Conservation (phyloP, 2,329 filamentous ascomycete genomes). For the Colletotrichum sp. region DNA sequence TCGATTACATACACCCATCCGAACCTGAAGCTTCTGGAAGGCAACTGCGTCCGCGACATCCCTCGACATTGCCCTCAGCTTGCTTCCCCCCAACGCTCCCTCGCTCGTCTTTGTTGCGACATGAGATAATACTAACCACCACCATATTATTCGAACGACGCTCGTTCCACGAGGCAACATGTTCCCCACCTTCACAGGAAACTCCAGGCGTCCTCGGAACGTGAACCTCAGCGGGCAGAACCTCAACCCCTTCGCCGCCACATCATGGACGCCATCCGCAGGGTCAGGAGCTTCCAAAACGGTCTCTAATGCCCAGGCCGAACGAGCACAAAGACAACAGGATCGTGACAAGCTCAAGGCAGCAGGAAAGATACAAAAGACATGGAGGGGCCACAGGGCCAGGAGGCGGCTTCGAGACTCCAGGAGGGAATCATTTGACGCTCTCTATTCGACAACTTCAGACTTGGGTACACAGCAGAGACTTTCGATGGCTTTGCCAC, state of each 20-base stretch:
- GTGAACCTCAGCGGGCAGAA: conserved; percentile 92
- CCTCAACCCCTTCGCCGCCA: conserved; percentile 78
- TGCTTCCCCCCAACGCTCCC: background rate
- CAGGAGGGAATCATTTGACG: conserved; percentile 69
- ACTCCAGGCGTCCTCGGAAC: conserved; percentile 82
- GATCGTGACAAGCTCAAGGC: conserved; percentile 82
- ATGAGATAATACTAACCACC: background rate
- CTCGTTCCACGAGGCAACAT: conserved; percentile 52
- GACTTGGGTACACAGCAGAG: conserved; percentile 38
- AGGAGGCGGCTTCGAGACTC: conserved; percentile 62
- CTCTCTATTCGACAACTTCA: conserved; percentile 49
- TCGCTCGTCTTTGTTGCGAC: background rate
- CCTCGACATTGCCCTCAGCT: background rate
- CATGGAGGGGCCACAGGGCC: conserved; percentile 79
- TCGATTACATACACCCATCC: conserved; percentile 20
- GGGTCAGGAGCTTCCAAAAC: conserved; percentile 75
- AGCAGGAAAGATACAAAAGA: conserved; percentile 74
- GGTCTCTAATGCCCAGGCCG: conserved; percentile 85
- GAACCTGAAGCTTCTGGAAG: conserved; percentile 23
- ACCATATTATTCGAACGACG: background rate
- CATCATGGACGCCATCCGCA: conserved; percentile 60
- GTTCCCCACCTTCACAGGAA: conserved; percentile 93
- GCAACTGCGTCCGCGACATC: conserved; percentile 2
- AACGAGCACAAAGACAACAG: conserved; percentile 79
- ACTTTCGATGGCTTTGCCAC: conserved; percentile 45